These are phyloP conservation scores for Blastobotrys illinoisensis DNA, from an alignment of 1,139 yeast genomes.

Conservation along the genomic window DNA sequence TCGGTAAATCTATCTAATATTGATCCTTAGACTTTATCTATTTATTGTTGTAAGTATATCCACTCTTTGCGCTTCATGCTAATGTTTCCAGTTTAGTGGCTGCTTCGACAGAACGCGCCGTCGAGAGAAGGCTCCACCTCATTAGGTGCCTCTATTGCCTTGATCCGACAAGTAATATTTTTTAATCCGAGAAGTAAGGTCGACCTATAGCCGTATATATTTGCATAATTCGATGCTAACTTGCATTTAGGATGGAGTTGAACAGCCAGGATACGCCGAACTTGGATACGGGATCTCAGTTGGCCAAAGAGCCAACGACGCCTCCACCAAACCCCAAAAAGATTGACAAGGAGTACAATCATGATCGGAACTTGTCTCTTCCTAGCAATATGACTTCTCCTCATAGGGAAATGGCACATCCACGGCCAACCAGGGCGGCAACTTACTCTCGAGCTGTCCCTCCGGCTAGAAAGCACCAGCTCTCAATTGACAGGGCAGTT, in stretches of 20 bases:
- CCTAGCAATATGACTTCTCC: conserved; percentile 21
- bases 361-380: conserved; percentile 29
- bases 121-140: neutral
- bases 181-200: neutral
- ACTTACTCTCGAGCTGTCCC: conserved; percentile 20
- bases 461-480: neutral
- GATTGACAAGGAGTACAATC: conserved; percentile 9
- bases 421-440: conserved; percentile 26
- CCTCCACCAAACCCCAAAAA: neutral
- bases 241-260: neutral
- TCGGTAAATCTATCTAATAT: neutral
- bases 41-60: neutral
- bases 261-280: conserved; percentile 3
- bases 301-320: neutral
- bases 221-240: neutral
- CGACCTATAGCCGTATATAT: too few relatives aligned
- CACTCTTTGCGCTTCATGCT: neutral
- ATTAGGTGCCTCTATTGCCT: neutral
- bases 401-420: conserved; percentile 12
- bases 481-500: conserved; percentile 4
- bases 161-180: neutral
- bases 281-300: neutral
- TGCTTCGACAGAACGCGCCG: neutral
- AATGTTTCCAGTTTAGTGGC: neutral
- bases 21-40: neutral